Evolutionary conservation across 352 stramenopile species (phyloP).

Genomic region (Globisporangium splendens): DNA sequence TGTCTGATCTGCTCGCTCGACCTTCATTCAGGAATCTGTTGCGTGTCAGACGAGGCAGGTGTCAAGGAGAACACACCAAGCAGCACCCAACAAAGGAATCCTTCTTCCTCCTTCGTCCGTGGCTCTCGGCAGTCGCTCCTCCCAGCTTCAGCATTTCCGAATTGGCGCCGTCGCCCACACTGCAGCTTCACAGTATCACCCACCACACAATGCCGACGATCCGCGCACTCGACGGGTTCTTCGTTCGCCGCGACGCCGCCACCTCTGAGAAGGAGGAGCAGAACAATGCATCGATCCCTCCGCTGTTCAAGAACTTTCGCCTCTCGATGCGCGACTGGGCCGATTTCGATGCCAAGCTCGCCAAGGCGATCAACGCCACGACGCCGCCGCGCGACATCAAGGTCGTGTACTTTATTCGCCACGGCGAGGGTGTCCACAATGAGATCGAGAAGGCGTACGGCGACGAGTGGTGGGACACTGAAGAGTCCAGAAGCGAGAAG

Average conservation of each 20-base stretch:
- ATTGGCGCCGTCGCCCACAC: too few species aligned
- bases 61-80: too few species aligned
- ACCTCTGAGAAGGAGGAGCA: neutral
- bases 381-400: constrained; percentile 28
- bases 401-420: constrained; percentile 67
- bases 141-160: too few species aligned
- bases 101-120: too few species aligned
- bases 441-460: constrained; percentile 43
- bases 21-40: too few species aligned
- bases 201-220: constrained; percentile 4
- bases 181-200: neutral
- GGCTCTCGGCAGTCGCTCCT: too few species aligned
- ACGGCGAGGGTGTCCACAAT: constrained; percentile 65
- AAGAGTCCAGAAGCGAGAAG: constrained; percentile 41
- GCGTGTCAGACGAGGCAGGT: too few species aligned
- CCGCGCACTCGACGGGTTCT: neutral
- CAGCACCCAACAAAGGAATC: too few species aligned
- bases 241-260: neutral
- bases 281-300: neutral
- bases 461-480: constrained; percentile 47
- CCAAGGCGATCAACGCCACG: neutral
- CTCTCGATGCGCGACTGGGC: neutral
- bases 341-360: neutral
- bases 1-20: too few species aligned
- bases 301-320: neutral